A percentile compares a stretch with the other conserved stretches of the same genome.
phyloP scores from a whole-genome alignment of 257 asterid species.

The Lithospermum erythrorhizon region DNA sequence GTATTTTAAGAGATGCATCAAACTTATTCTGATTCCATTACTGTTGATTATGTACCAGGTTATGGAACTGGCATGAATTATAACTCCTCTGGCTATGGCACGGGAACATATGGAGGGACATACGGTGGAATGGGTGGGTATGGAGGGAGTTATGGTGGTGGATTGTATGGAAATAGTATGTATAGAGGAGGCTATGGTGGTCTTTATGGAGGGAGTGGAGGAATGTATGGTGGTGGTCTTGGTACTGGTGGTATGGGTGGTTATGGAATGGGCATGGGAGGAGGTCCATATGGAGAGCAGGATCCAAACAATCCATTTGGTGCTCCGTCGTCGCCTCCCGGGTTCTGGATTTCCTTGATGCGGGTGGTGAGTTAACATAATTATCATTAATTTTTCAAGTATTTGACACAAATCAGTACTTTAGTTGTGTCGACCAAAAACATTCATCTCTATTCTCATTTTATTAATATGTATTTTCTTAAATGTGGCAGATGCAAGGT shows the following conservation, averaged over 20 bases:
- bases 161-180: constrained; percentile 78
- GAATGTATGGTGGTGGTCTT: constrained; percentile 55
- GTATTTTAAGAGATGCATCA: neutral
- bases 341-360: constrained; percentile 87
- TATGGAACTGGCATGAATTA: constrained; percentile 49
- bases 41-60: constrained; percentile 29
- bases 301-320: constrained; percentile 95
- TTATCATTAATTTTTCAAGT: neutral
- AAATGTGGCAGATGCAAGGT: constrained; percentile 74
- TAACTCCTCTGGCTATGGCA: constrained; percentile 56
- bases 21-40: constrained; percentile 14
- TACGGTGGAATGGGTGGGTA: constrained; percentile 33
- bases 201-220: constrained; percentile 43
- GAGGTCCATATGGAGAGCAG: constrained; percentile 71
- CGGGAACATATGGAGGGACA: constrained; percentile 40
- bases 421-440: neutral
- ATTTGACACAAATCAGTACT: neutral
- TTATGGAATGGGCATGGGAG: constrained; percentile 40
- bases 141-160: constrained; percentile 63
- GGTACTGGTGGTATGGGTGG: constrained; percentile 65
- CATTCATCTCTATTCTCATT: neutral
- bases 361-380: constrained; percentile 45
- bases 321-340: constrained; percentile 76
- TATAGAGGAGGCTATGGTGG: constrained; percentile 85
- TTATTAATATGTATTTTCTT: neutral